These are phyloP conservation scores for Mucuna pruriens DNA, from an alignment of 306 rosid species.

Conservation along the genomic window DNA sequence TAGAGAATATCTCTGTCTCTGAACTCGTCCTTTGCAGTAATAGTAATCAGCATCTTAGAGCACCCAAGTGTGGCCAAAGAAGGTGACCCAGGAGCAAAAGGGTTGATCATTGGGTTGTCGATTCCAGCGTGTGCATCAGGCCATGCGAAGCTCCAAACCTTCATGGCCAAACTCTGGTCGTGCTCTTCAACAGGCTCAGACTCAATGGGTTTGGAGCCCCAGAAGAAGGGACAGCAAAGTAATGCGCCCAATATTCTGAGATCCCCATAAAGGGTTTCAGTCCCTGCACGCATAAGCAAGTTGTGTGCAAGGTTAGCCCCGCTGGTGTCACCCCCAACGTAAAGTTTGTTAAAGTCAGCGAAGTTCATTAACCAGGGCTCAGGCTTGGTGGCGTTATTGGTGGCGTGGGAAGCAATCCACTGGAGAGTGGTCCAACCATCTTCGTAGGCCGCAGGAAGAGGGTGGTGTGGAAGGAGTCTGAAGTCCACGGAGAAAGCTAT, in stretches of 20 bases:
- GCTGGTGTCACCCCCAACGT: slow-evolving; percentile 46
- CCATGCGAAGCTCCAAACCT: slow-evolving; percentile 35
- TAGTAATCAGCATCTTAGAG: slow-evolving; percentile 37
- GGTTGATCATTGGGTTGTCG: slow-evolving; percentile 48
- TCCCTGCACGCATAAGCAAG: slow-evolving; percentile 44
- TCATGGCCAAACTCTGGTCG: slow-evolving; percentile 15
- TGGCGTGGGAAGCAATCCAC: slow-evolving; percentile 47
- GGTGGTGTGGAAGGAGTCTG: slow-evolving; percentile 46
- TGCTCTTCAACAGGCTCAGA: slow-evolving; percentile 23
- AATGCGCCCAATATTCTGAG: slow-evolving; percentile 37
- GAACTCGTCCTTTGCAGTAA: slow-evolving; percentile 46
- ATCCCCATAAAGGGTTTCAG: slow-evolving; percentile 4
- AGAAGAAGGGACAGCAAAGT: slow-evolving; percentile 38
- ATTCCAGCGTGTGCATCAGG: slow-evolving; percentile 40
- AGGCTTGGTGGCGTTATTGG: neutral
- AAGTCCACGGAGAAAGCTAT: slow-evolving; percentile 38
- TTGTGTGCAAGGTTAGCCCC: slow-evolving; percentile 49
- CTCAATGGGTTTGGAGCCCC: slow-evolving; percentile 49
- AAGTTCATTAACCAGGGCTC: slow-evolving; percentile 42
- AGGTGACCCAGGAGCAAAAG: slow-evolving; percentile 44
- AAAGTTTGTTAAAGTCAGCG: slow-evolving; percentile 42
- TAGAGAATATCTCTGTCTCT: slow-evolving; percentile 46
- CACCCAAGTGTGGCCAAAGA: slow-evolving; percentile 55
- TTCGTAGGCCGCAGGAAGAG: slow-evolving; percentile 47
- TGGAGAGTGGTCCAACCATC: slow-evolving; percentile 50